Evolutionary conservation across 2,329 filamentous ascomycete species (phyloP), one percentile per base, ranked within the genome.

Genomic region (Cyphellophora attinorum): DNA sequence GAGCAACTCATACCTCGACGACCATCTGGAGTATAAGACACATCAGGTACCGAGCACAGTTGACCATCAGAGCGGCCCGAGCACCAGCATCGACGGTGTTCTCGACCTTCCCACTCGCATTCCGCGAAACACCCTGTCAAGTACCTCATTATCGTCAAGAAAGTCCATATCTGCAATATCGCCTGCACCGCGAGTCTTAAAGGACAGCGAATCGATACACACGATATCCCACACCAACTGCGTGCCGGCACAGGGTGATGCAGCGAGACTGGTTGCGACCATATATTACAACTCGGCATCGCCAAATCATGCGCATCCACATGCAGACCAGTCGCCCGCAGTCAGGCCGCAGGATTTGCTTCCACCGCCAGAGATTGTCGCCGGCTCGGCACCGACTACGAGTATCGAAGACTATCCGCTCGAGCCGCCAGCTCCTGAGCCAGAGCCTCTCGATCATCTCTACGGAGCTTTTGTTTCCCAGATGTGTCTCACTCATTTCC

Each of bases 391-490:
- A 1, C 68, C 68, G 8, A 68, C 68, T 15, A 54, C 63, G 27
- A 66, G 68, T 40, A 58, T 72, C 25, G 59, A 61, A 36, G 66
- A 68, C 44, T 66, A 70, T 42, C 69, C 69, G 2, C 65, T 70
- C 27, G 68, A 73, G 47, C 69, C 69, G 2, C 67, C 67, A 2
- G 65, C 64, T 11, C 67, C 65, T 1, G 69, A 70, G 39, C 67
- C 68, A 5, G 66, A 70, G 38, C 67, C 68, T 15, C 56, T 72
- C 25, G 69, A 73, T 47, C 68, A 71, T 48, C 55, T 72, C 12
- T 72, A 72, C 46, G 69, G 69, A 6, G 62, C 61, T 8, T 72
- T 66, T 43, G 61, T 74, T 29, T 69, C 65, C 35, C 68, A 72
- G 51, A 53, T 69, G 44, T 73, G 70, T 50, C 56, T 72, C 39